These are phyloP conservation scores for Arxiozyma bovina DNA, from an alignment of 1,139 yeast species.

Conservation along the genomic window DNA sequence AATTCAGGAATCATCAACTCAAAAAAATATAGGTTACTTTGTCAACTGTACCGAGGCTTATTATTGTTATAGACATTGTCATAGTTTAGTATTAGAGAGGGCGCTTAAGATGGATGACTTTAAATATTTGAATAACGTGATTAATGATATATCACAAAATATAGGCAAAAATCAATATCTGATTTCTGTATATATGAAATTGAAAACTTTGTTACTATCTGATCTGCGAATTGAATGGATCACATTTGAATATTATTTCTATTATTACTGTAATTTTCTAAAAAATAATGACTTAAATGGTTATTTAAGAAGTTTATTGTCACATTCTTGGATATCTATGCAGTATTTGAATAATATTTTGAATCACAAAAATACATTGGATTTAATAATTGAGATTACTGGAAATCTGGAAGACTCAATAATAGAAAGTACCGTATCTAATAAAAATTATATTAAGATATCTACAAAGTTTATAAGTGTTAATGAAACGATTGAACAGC, in stretches of 20 bases:
- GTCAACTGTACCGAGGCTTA: background rate
- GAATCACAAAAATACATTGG: background rate
- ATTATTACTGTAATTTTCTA: background rate
- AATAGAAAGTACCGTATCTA: background rate
- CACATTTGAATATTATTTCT: background rate
- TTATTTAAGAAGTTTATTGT: background rate
- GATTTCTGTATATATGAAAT: background rate
- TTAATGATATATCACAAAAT: too few species aligned
- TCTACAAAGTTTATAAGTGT: background rate
- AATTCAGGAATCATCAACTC: background rate
- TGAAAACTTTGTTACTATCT: background rate
- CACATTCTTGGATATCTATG: constrained; percentile 3
- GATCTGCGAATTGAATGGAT: background rate
- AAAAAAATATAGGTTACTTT: background rate
- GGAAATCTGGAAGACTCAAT: background rate
- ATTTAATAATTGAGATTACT: constrained; percentile 3
- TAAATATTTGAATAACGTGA: background rate
- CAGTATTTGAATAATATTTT: background rate
- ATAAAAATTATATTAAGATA: background rate
- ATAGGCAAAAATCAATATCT: background rate
- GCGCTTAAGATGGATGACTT: background rate
- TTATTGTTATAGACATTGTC: background rate
- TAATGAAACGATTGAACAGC: background rate
- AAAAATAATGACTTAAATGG: background rate
- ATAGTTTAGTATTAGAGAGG: background rate